A percentile compares a stretch with the other conserved stretches of the same genome.
These are phyloP conservation scores for Ogataea chonburiensis DNA, from an alignment of 805 yeast species.

Conservation along the genomic window DNA sequence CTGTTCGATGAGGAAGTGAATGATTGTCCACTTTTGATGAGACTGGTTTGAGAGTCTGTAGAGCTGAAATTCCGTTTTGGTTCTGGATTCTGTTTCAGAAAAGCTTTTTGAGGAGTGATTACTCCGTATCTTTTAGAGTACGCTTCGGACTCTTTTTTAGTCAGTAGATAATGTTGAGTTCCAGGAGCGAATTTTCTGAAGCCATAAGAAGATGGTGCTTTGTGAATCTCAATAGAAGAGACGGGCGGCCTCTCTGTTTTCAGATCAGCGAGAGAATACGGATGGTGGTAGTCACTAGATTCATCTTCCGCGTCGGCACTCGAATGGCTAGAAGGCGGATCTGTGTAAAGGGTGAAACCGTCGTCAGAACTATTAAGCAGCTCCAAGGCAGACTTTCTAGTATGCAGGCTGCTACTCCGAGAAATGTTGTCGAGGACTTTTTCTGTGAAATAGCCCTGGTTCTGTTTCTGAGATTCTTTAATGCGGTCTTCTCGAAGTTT, in stretches of 20 bases:
- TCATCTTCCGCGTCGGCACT: neutral
- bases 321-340: neutral
- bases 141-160: slow-evolving; percentile 11
- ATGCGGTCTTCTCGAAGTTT: slow-evolving; percentile 15
- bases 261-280: too few species aligned
- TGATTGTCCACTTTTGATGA: slow-evolving; percentile 4
- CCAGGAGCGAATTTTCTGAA: slow-evolving; percentile 22
- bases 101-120: slow-evolving; percentile 11
- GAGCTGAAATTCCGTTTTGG: slow-evolving; percentile 12
- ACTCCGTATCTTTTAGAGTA: slow-evolving; percentile 7
- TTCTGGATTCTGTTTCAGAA: slow-evolving; percentile 5
- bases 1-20: slow-evolving; percentile 7
- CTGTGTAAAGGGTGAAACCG: slow-evolving; percentile 18
- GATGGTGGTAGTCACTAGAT: too few species aligned
- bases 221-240: too few species aligned
- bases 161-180: slow-evolving; percentile 15
- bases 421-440: slow-evolving; percentile 13
- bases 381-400: slow-evolving; percentile 11
- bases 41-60: slow-evolving; percentile 15
- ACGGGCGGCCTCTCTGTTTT: too few species aligned
- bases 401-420: slow-evolving; percentile 18
- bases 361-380: slow-evolving; percentile 5
- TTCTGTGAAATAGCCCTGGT: slow-evolving; percentile 22
- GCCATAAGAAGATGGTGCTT: slow-evolving; percentile 11
- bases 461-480: slow-evolving; percentile 16